Evolutionary conservation across 2,329 filamentous ascomycete genomes (phyloP).

Genomic region (Cephalotrichum gorgonifer): DNA sequence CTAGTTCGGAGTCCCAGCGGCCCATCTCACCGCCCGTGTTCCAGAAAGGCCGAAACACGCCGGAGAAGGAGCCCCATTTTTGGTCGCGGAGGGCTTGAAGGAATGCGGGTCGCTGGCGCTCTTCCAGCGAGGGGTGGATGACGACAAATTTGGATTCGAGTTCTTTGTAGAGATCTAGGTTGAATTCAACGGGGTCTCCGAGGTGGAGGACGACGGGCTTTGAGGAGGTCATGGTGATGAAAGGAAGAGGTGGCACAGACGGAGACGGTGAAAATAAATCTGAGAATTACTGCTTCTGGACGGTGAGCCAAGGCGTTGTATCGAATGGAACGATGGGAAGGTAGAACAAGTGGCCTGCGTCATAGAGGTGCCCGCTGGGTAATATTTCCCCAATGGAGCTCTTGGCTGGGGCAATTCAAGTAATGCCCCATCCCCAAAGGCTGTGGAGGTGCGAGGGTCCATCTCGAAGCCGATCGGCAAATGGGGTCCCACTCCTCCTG

Average conservation of each 20-base stretch:
- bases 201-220: slow-evolving; percentile 20
- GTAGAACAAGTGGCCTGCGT: too few species aligned
- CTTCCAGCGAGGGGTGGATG: slow-evolving; percentile 22
- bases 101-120: slow-evolving; percentile 25
- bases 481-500: too few species aligned
- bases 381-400: too few species aligned
- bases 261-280: neutral
- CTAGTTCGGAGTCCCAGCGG: slow-evolving; percentile 49
- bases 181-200: slow-evolving; percentile 20
- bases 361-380: too few species aligned
- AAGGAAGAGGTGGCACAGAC: neutral
- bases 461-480: too few species aligned
- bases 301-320: too few species aligned
- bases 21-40: slow-evolving; percentile 57
- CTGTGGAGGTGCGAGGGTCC: too few species aligned
- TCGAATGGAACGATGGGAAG: too few species aligned
- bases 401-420: too few species aligned
- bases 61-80: slow-evolving; percentile 30
- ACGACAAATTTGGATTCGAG: slow-evolving; percentile 19
- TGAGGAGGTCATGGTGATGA: neutral
- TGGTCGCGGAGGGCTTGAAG: slow-evolving; percentile 23
- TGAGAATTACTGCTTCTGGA: too few species aligned
- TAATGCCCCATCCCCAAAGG: too few species aligned
- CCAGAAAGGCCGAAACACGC: slow-evolving; percentile 49
- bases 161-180: slow-evolving; percentile 17